phyloP scores from a whole-genome alignment of 2,329 filamentous ascomycete species.

The Triangularia setosa region DNA sequence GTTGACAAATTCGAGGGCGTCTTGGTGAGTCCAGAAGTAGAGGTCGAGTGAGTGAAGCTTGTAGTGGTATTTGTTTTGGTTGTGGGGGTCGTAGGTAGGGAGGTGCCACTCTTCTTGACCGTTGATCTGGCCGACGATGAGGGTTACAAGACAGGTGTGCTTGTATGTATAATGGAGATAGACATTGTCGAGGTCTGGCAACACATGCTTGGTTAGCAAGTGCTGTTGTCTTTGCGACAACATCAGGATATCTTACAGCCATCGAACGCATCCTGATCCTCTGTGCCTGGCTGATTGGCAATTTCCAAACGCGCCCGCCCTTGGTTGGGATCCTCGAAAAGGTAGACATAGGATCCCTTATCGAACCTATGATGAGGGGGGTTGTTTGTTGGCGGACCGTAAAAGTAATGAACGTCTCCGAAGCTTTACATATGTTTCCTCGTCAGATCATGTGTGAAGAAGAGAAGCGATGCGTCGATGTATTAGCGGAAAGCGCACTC shows the following conservation, averaged over 20 bases:
- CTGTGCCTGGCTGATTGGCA: constrained; percentile 69
- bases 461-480: background rate
- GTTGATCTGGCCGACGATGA: constrained; percentile 55
- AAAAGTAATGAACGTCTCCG: constrained; percentile 76
- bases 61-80: constrained; percentile 76
- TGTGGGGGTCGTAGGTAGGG: constrained; percentile 65
- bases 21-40: constrained; percentile 74
- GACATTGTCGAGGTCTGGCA: constrained; percentile 60
- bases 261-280: constrained; percentile 75
- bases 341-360: constrained; percentile 74
- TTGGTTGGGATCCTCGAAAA: constrained; percentile 69
- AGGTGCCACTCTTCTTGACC: constrained; percentile 67
- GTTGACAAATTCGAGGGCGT: constrained; percentile 67
- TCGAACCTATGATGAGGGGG: constrained; percentile 79
- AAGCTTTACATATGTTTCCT: constrained; percentile 50
- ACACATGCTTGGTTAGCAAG: constrained; percentile 21
- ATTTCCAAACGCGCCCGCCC: constrained; percentile 69
- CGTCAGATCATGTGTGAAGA: background rate
- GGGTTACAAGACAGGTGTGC: constrained; percentile 66
- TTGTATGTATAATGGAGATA: constrained; percentile 68
- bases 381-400: constrained; percentile 60
- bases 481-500: constrained; percentile 17
- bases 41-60: constrained; percentile 71
- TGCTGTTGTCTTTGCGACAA: background rate
- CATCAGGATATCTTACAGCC: constrained; percentile 56